These are phyloP conservation scores for Ehretia macrophylla DNA, from an alignment of 257 asterid genomes.

Conservation along the genomic window DNA sequence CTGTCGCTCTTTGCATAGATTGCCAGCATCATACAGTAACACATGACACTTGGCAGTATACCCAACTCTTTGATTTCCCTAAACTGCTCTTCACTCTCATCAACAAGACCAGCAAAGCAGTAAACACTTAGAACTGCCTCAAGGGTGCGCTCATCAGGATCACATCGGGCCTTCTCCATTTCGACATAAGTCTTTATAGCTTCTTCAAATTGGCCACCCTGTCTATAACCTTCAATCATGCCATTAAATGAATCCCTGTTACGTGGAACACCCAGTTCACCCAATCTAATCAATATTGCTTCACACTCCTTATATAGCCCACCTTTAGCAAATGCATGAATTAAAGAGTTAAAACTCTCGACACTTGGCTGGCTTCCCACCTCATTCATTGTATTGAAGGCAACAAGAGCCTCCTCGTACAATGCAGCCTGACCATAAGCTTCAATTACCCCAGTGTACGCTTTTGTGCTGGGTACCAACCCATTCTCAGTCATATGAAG, in stretches of 20 bases:
- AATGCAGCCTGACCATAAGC: constrained; percentile 90
- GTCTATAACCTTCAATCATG: constrained; percentile 81
- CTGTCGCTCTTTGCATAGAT: constrained; percentile 71
- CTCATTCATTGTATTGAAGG: constrained; percentile 94
- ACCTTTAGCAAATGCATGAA: constrained; percentile 77
- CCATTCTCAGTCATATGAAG: constrained; percentile 72
- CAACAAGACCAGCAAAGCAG: constrained; percentile 86
- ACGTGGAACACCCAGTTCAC: constrained; percentile 54
- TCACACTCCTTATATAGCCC: constrained; percentile 92
- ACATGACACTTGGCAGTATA: constrained; percentile 83
- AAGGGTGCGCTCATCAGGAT: constrained; percentile 93
- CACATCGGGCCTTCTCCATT: constrained; percentile 85
- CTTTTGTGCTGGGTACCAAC: constrained; percentile 80
- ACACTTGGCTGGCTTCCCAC: constrained; percentile 71
- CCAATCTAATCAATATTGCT: constrained; percentile 67
- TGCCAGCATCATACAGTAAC: constrained; percentile 95
- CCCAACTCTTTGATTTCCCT: constrained; percentile 78
- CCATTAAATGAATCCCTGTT: constrained; percentile 72
- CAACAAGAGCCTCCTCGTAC: constrained; percentile 91
- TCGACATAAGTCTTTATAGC: constrained; percentile 92
- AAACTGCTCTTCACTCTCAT: constrained; percentile 90
- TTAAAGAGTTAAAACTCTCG: constrained; percentile 73
- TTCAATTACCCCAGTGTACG: constrained; percentile 69
- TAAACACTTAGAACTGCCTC: constrained; percentile 94
- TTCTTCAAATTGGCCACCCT: constrained; percentile 87